A percentile compares a stretch with the other conserved stretches of the same genome.
Conservation (phyloP, 78 protist species). For the Dictyostelium brefeldianum region DNA sequence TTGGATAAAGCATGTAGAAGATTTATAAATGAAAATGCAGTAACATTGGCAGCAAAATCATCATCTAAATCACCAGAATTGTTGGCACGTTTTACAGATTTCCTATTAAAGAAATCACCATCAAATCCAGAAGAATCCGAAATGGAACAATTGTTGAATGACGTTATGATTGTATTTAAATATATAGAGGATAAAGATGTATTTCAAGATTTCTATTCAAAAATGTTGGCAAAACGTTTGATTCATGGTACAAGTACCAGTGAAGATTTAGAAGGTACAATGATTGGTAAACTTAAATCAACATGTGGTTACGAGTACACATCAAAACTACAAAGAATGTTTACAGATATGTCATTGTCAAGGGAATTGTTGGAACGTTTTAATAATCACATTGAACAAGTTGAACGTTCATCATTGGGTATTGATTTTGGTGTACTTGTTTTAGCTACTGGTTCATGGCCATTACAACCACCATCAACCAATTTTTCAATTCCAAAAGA, state of each 20-base stretch:
- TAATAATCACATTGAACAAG: conserved; percentile 65
- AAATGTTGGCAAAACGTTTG: conserved; percentile 93
- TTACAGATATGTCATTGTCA: conserved; percentile 89
- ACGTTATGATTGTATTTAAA: conserved; percentile 89
- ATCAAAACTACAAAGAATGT: conserved; percentile 93
- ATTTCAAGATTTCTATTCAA: conserved; percentile 91
- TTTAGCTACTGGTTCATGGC: conserved; percentile 92
- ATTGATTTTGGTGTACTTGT: conserved; percentile 88
- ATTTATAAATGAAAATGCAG: conserved; percentile 89
- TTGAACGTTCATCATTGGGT: conserved; percentile 2
- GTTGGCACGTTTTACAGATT: conserved; percentile 85
- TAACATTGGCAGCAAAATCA: conserved; percentile 81
- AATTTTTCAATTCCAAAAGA: conserved; percentile 79
- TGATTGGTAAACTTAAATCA: conserved; percentile 89
- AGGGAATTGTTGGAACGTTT: conserved; percentile 70
- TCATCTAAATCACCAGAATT: conserved; percentile 86
- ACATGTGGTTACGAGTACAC: conserved; percentile 94
- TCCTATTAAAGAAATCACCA: conserved; percentile 85
- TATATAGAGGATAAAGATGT: conserved; percentile 94
- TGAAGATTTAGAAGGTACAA: conserved; percentile 89
- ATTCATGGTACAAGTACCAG: conserved; percentile 81
- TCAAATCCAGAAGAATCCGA: conserved; percentile 83
- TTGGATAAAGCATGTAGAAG: conserved; percentile 87
- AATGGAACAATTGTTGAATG: conserved; percentile 70
- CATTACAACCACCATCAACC: conserved; percentile 85